These are phyloP conservation scores for Calocera cornea DNA, from an alignment of 768 basidiomycete species.

Conservation along the genomic window DNA sequence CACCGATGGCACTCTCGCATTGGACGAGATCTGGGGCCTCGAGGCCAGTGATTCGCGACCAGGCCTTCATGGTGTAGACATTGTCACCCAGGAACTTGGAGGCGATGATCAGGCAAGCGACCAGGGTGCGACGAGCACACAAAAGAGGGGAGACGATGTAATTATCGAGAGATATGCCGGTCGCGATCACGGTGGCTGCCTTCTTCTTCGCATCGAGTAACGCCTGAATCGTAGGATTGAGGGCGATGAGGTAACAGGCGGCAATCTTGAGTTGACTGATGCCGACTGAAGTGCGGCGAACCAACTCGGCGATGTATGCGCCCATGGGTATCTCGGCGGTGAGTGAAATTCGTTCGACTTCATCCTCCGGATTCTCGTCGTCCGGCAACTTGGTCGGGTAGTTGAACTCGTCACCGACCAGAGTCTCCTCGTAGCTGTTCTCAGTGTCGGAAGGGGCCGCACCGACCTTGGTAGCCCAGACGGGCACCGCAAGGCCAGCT, in stretches of 20 bases:
- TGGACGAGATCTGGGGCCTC: constrained; percentile 72
- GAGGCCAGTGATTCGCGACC: constrained; percentile 87
- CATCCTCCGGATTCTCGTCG: not conserved
- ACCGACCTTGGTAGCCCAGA: not conserved
- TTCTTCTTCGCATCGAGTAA: not conserved
- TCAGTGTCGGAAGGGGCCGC: not conserved
- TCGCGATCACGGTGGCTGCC: not conserved
- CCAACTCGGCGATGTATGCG: not conserved
- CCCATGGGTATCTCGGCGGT: not conserved
- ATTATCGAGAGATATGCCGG: not conserved
- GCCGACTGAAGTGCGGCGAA: not conserved
- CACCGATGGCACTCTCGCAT: constrained; percentile 78
- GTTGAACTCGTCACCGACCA: not conserved
- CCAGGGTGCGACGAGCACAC: constrained; percentile 78
- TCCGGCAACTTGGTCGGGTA: not conserved
- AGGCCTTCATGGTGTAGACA: constrained; percentile 84
- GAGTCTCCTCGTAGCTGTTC: not conserved
- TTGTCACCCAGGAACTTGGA: constrained; percentile 90
- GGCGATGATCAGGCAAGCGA: constrained; percentile 76
- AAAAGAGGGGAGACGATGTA: constrained; percentile 50
- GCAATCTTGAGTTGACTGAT: not conserved
- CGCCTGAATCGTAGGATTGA: not conserved
- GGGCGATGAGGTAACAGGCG: not conserved
- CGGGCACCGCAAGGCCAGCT: not conserved
- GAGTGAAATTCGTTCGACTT: not conserved